phyloP scores from a whole-genome alignment of 2,329 filamentous ascomycete genomes.

The Capronia coronata region DNA sequence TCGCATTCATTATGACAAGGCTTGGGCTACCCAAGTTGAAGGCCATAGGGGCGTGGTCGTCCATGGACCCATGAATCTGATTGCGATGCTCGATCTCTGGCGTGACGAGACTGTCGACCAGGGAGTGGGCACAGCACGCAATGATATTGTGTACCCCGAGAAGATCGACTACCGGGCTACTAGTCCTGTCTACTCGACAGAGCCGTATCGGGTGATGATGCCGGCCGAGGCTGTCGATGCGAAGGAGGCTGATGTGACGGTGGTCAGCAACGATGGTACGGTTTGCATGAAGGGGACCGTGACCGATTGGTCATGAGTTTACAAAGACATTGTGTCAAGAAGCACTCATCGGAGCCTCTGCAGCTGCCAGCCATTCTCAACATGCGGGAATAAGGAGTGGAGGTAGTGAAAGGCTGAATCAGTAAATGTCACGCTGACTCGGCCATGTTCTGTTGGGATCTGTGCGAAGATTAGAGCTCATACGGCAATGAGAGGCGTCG shows the following conservation, averaged over 20 bases:
- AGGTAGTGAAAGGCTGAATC: too few species aligned
- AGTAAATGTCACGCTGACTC: too few species aligned
- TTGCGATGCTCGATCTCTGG: conserved; percentile 41
- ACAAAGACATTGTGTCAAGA: neutral
- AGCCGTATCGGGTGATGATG: conserved; percentile 42
- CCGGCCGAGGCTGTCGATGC: conserved; percentile 29
- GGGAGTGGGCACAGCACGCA: conserved; percentile 18
- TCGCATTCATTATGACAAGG: conserved; percentile 41
- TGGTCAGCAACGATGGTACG: conserved; percentile 30
- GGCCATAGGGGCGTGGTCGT: conserved; percentile 41
- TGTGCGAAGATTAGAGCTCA: too few species aligned
- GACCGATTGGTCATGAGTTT: conserved; percentile 18
- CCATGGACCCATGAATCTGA: conserved; percentile 41
- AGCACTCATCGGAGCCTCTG: too few species aligned
- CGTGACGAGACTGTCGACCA: conserved; percentile 33
- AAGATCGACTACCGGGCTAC: conserved; percentile 46
- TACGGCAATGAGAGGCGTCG: too few species aligned
- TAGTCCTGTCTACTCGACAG: conserved; percentile 45
- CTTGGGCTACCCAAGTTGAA: conserved; percentile 40
- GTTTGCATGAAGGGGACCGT: conserved; percentile 33
- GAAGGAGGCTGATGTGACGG: conserved; percentile 29
- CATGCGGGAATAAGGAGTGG: too few species aligned
- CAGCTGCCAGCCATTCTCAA: too few species aligned
- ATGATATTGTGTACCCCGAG: conserved; percentile 34
- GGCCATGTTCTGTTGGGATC: too few species aligned